Conservation (phyloP, 495 filamentous ascomycete species). For the Cercophora scortea region DNA sequence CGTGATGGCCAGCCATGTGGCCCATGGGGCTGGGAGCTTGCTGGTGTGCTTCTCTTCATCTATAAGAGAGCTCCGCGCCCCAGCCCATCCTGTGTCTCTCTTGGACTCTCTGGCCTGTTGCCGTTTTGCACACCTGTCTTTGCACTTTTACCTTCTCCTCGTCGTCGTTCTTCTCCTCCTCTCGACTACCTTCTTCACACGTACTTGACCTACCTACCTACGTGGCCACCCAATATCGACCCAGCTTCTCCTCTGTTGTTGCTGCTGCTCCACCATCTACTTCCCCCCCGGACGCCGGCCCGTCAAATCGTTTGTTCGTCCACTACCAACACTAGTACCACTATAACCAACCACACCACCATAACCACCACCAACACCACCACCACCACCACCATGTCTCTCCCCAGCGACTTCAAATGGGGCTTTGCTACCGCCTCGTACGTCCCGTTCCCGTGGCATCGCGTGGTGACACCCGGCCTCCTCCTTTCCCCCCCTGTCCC, state of each 20-base stretch:
- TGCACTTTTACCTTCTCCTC: neutral
- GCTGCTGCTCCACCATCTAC: neutral
- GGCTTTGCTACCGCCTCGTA: slow-evolving; percentile 74
- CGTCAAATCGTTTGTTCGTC: neutral
- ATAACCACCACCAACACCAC: neutral
- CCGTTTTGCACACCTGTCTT: neutral
- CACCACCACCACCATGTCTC: slow-evolving; percentile 32
- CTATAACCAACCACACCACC: neutral
- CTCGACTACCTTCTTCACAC: neutral
- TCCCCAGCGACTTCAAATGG: slow-evolving; percentile 73
- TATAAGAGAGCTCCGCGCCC: slow-evolving; percentile 17
- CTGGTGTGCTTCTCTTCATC: neutral
- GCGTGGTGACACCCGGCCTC: too few relatives aligned
- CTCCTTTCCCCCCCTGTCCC: too few relatives aligned
- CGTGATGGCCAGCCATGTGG: slow-evolving; percentile 4
- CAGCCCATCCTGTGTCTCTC: neutral
- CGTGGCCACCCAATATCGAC: neutral
- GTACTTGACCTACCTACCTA: too few relatives aligned
- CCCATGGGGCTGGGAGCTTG: too few relatives aligned
- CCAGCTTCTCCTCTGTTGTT: neutral
- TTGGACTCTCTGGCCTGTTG: neutral
- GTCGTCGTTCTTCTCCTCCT: neutral
- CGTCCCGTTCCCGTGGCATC: slow-evolving; percentile 20
- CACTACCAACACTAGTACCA: neutral
- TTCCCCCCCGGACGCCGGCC: slow-evolving; percentile 1